Evolutionary conservation across 108 stramenopile genomes (phyloP), one percentile per base, ranked within the genome.

Genomic region (Skeletonema potamos): DNA sequence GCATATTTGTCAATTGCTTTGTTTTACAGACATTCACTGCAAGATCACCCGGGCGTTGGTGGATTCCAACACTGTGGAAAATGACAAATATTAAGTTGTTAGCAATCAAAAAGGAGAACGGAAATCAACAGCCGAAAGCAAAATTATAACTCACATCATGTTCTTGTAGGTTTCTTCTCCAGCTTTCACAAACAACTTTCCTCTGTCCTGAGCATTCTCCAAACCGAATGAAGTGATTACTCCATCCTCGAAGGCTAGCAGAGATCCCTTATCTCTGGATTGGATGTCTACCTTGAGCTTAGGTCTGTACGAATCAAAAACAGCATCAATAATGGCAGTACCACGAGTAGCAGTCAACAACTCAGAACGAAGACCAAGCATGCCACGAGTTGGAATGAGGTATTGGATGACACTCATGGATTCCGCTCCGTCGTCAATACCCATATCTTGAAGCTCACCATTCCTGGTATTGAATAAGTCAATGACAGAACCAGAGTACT

Each of bases 21-120:
- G 93, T 92, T 84, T 98, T 98, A 85, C 95, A 96, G 2, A 98
- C 84, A 73, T 99, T 99, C 20, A 99, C 99, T 46, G 91, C 89
- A 62, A 99, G 86, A 76, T 99, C 99, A 27, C 93, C 96, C 6
- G 96, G 96, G 7, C 98, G 95, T 89, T 97, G 97, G 70, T 99
- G 95, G 62, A 98, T 94, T n/a, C 99, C 99, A 46, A 99, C 85
- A 74, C 80, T 77, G 54, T 58, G 1, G 59, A 41, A 3, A 32
- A 8, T 11, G 28, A 6, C 6, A 10, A 5, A 43, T 33, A 43
- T 13, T 60, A 60, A 8, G 13, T 68, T 26, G 55, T 48, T 20
- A 43, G 63, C 26, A 27, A 22, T 32, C 54, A 27, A 44, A 54
- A 36, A 27, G 20, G 48, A 51, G 0, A 0, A 51, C 6, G 4